Conservation (phyloP, 176 grass and related monocot genomes). For the Typha latifolia region DNA sequence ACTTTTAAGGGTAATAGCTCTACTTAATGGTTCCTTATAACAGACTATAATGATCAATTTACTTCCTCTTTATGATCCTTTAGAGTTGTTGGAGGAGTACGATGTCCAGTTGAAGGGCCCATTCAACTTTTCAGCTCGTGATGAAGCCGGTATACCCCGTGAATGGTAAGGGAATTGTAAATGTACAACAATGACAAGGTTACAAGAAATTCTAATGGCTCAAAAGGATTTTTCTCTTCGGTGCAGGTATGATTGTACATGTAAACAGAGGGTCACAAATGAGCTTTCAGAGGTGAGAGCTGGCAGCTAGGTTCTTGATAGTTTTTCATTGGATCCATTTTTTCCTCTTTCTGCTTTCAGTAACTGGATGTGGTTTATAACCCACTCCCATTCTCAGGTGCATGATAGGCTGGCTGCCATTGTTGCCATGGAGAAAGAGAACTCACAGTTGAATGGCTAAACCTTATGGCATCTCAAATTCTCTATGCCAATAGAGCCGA, state of each 20-base stretch:
- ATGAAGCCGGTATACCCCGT: conserved; percentile 78
- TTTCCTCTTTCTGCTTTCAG: background rate
- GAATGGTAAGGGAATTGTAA: conserved; percentile 40
- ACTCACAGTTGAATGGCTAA: conserved; percentile 42
- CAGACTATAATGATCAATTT: conserved; percentile 12
- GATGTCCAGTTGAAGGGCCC: conserved; percentile 68
- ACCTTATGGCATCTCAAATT: background rate
- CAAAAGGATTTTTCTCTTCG: conserved; percentile 4
- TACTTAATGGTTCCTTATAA: background rate
- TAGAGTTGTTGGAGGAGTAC: conserved; percentile 77
- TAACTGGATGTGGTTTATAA: background rate
- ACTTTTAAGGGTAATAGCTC: conserved; percentile 56
- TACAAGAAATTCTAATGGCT: background rate
- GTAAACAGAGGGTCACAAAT: conserved; percentile 29
- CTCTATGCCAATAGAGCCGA: background rate
- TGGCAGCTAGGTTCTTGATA: background rate
- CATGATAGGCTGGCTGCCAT: conserved; percentile 70
- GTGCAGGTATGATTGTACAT: conserved; percentile 59
- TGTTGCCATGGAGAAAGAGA: conserved; percentile 84
- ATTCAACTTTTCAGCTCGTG: conserved; percentile 75
- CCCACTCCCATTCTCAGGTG: conserved; percentile 30
- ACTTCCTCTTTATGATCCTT: conserved; percentile 5
- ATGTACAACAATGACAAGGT: background rate
- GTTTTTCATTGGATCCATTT: background rate
- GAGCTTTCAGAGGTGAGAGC: conserved; percentile 61